phyloP scores from a whole-genome alignment of 2,329 filamentous ascomycete genomes.

The Aspergillus sp. region DNA sequence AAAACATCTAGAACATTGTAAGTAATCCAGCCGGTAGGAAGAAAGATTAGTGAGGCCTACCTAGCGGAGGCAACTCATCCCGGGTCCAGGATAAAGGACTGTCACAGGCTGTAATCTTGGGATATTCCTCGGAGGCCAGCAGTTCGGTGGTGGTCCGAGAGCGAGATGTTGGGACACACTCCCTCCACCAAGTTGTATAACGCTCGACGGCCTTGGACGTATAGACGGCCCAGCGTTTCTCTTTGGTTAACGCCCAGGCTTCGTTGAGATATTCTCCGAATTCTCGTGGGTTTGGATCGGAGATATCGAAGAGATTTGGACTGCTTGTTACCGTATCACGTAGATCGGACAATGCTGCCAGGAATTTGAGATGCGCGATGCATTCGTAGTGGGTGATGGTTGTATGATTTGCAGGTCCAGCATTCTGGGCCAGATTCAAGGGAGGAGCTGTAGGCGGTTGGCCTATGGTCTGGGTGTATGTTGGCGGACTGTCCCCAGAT shows the following conservation, averaged over 20 bases:
- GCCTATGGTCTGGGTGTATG: conserved; percentile 22
- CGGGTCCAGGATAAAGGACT: conserved; percentile 38
- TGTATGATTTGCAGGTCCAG: conserved; percentile 13
- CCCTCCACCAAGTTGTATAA: conserved; percentile 66
- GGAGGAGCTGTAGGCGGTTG: conserved; percentile 22
- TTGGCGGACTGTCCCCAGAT: conserved; percentile 23
- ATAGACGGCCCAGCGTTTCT: conserved; percentile 74
- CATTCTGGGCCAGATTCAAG: conserved; percentile 21
- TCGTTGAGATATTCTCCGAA: conserved; percentile 37
- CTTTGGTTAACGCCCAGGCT: conserved; percentile 57
- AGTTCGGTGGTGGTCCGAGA: conserved; percentile 16
- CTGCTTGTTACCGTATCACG: conserved; percentile 66
- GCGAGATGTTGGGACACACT: conserved; percentile 20
- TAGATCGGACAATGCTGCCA: conserved; percentile 66
- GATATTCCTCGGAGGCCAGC: conserved; percentile 32
- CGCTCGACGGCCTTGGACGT: conserved; percentile 67
- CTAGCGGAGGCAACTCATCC: conserved; percentile 58
- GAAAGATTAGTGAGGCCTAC: conserved; percentile 39
- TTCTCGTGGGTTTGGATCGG: conserved; percentile 45
- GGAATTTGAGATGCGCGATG: conserved; percentile 71
- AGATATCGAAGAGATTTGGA: conserved; percentile 67
- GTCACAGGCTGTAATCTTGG: conserved; percentile 22
- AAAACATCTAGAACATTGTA: conserved; percentile 58
- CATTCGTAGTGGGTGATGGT: conserved; percentile 54
- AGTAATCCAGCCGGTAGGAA: not conserved